A percentile compares a stretch with the other conserved stretches of the same genome.
Conservation (phyloP, 495 filamentous ascomycete species). For the Stereocaulon alpinum region DNA sequence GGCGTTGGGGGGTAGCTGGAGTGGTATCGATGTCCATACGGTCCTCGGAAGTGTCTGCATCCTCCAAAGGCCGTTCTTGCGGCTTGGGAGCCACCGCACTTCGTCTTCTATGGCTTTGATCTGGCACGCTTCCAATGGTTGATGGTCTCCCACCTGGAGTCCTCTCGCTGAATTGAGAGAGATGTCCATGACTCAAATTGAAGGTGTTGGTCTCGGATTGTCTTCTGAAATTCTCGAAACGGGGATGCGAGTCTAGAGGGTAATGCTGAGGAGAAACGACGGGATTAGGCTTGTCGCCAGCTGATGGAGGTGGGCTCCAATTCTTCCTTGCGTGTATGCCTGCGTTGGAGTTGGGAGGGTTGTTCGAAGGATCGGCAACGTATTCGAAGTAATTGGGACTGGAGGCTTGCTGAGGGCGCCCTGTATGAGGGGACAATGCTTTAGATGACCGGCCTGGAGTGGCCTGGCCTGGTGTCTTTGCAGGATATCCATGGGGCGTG, state of each 20-base stretch:
- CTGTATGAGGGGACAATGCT: slow-evolving; percentile 26
- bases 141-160: slow-evolving; percentile 27
- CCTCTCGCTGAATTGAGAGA: slow-evolving; percentile 33
- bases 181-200: slow-evolving; percentile 36
- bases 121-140: slow-evolving; percentile 14
- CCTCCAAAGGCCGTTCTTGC: slow-evolving; percentile 19
- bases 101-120: slow-evolving; percentile 7
- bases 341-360: slow-evolving; percentile 49
- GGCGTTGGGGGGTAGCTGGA: neutral
- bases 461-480: slow-evolving; percentile 33
- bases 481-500: slow-evolving; percentile 24
- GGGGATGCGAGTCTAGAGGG: slow-evolving; percentile 58
- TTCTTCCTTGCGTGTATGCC: slow-evolving; percentile 49
- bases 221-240: slow-evolving; percentile 65
- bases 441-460: slow-evolving; percentile 31
- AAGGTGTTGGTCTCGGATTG: slow-evolving; percentile 57
- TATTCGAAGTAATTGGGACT: slow-evolving; percentile 82
- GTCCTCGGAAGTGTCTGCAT: neutral
- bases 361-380: slow-evolving; percentile 46
- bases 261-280: slow-evolving; percentile 59
- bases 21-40: slow-evolving; percentile 20
- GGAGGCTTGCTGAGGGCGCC: slow-evolving; percentile 34
- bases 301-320: slow-evolving; percentile 60
- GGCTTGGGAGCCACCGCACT: slow-evolving; percentile 21
- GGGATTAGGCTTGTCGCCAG: slow-evolving; percentile 56